Evolutionary conservation across 2,329 filamentous ascomycete species (phyloP), one percentile per base, ranked within the genome.

Genomic region (Periglandula ipomoeae): DNA sequence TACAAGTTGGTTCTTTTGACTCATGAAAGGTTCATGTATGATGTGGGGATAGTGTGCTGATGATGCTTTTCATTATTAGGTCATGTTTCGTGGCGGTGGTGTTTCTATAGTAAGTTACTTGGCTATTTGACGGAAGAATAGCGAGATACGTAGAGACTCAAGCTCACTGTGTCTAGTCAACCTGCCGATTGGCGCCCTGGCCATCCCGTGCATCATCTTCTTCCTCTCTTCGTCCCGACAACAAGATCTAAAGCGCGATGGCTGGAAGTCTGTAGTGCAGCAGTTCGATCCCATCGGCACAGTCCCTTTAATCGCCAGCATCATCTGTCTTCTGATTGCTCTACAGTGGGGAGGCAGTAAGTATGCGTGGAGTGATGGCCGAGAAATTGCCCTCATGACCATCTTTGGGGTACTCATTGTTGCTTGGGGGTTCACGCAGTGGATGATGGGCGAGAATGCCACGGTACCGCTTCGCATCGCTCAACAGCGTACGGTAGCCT

Each of bases 311-410:
- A n/a, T 61, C 56, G 60, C 61, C 0, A 56, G 68, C 10, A 64
- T 74, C 5, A 58, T 74, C 17, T 75, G 71, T 53, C 62, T 75
- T 13, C 55, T 76, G 0, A 61, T 78, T 1, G 72, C 72, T 15
- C 61, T 78, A 3, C 71, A 75, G 49, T 76, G 71, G 71, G 70
- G 69, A 27, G 70, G 68, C 7, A 58, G 58, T 24, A 62, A 61
- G 43, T 67, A 68, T 35, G 51, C 49, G 2, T 62, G n/a, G n/a
- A 4, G 19, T 27, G 20, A 24, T n/a, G 39, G 20, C 23, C 39
- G 39, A 15, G 24, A 10, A 5, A 42, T 42, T 22, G 24, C 19
- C 20, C 39, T 24, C 24, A 15, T 11, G 39, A 27, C 24, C 15
- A 5, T 19, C 15, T 42, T 20, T 42, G 19, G 19, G 5, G 39